Conservation (phyloP, 495 filamentous ascomycete genomes). For the Cenococcum geophilum region DNA sequence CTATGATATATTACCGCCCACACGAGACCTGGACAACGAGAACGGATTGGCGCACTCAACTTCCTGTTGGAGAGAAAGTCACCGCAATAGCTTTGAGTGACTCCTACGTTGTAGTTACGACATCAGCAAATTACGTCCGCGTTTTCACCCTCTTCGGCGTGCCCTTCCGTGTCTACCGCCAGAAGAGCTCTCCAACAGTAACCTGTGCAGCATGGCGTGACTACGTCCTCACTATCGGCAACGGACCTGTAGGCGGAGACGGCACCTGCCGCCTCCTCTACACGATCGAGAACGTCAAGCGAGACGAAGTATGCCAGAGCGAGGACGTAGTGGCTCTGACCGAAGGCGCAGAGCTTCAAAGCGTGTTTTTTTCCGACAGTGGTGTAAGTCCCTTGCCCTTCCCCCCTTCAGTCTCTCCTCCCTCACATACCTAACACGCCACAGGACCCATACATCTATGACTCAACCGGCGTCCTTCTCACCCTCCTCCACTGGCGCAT, state of each 20-base stretch:
- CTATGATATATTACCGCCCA: slow-evolving; percentile 90
- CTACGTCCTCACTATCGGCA: slow-evolving; percentile 89
- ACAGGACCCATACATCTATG: slow-evolving; percentile 83
- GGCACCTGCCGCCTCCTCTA: slow-evolving; percentile 72
- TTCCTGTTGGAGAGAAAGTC: slow-evolving; percentile 76
- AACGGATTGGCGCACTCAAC: slow-evolving; percentile 78
- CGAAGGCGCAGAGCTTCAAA: slow-evolving; percentile 61
- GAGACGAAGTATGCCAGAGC: slow-evolving; percentile 85
- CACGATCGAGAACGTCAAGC: slow-evolving; percentile 86
- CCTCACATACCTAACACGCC: slow-evolving; percentile 37
- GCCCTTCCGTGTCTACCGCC: slow-evolving; percentile 78
- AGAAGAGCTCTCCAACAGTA: slow-evolving; percentile 82
- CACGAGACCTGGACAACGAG: slow-evolving; percentile 94
- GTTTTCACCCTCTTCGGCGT: slow-evolving; percentile 90
- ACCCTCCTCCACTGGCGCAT: slow-evolving; percentile 86
- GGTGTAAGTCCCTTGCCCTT: slow-evolving; percentile 41
- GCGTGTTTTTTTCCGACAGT: slow-evolving; percentile 83
- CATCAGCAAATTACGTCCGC: slow-evolving; percentile 77
- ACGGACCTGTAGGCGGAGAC: slow-evolving; percentile 74
- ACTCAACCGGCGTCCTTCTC: slow-evolving; percentile 77
- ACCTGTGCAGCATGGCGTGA: slow-evolving; percentile 89
- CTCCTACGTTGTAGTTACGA: slow-evolving; percentile 81
- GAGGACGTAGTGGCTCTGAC: slow-evolving; percentile 85
- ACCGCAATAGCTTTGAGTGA: slow-evolving; percentile 86
- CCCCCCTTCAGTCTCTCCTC: background rate